phyloP scores from a whole-genome alignment of 306 rosid genomes.

The Prunus dulcis region DNA sequence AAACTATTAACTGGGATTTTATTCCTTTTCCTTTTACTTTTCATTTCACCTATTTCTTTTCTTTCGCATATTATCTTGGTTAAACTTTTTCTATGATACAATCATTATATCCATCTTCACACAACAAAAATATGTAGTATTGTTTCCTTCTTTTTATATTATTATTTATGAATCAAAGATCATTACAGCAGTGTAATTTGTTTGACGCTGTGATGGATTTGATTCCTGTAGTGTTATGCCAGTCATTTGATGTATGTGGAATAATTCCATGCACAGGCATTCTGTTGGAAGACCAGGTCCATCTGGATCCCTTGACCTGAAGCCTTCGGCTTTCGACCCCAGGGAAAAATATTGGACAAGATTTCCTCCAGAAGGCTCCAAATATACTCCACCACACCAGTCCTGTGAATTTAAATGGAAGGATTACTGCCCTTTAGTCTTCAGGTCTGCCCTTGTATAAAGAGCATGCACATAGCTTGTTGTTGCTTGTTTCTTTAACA shows the following conservation, averaged over 20 bases:
- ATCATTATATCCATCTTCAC: no score
- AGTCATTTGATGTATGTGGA: constrained; percentile 8
- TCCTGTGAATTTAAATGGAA: constrained; percentile 88
- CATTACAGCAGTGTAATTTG: neutral
- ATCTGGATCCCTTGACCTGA: constrained; percentile 70
- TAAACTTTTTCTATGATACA: neutral
- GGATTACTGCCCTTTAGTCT: constrained; percentile 92
- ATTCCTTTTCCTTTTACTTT: neutral
- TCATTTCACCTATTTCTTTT: neutral
- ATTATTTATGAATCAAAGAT: no score
- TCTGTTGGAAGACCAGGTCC: constrained; percentile 95
- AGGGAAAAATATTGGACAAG: constrained; percentile 90
- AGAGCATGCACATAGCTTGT: neutral
- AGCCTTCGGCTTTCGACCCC: constrained; percentile 91
- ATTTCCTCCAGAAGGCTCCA: constrained; percentile 92
- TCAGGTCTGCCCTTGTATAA: constrained; percentile 51
- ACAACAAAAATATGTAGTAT: no score
- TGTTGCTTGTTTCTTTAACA: neutral
- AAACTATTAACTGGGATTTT: neutral
- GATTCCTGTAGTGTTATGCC: constrained; percentile 2
- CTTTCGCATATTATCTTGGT: neutral
- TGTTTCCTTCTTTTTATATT: no score
- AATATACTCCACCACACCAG: constrained; percentile 88
- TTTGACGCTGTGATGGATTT: neutral
- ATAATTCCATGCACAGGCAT: constrained; percentile 52